Base-by-base conservation (phyloP, 345 rosid species). In the Boechera divaricarpa region DNA sequence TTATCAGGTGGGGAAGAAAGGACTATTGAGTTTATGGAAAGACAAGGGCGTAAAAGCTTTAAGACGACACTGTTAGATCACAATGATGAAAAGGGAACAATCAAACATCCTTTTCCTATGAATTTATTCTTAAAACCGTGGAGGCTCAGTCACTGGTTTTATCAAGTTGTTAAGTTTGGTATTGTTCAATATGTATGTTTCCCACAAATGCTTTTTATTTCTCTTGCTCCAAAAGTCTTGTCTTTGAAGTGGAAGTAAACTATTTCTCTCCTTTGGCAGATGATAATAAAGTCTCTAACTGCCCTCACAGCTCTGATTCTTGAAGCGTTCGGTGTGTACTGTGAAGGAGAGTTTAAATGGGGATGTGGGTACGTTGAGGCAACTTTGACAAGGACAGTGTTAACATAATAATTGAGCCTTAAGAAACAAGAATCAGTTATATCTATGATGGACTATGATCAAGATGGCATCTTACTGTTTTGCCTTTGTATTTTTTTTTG, bases 161-260 rank as follows among this genome's bases (percentile, higher is more conserved):
- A 93, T 84, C 99, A 83, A 85, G 93, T 93, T 78, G 86, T 93
- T 80, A 96, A 96, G 87, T 82, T 93, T 68, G 99, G 99, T 57
- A 96, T 96, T 82, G 97, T 96, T 77, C 99, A 93, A 89, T 96
- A 96, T 80, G 99, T 93, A 91, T 72, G 99, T 90, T 61, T 82
- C 59, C 44, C 80, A 59, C 42, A 66, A 80, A 65, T 32, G 44
- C 24, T 36, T 60, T 63, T 70, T 77, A 52, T 44, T 67, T 59
- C 32, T 48, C 28, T 42, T 72, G 21, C 52, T 35, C 53, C 54
- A 31, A 7, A 39, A 52, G 2, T 53, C 28, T 68, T 51, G 7
- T 62, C 36, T 73, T 67, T 68, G 36, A 47, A 36, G 36, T 54
- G 38, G 67, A 77, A 56, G n/a, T 77, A 11, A 77, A 35, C 44